Base-by-base conservation (phyloP, 192 early-diverging fungal genomes). In the Phycomyces nitens region DNA sequence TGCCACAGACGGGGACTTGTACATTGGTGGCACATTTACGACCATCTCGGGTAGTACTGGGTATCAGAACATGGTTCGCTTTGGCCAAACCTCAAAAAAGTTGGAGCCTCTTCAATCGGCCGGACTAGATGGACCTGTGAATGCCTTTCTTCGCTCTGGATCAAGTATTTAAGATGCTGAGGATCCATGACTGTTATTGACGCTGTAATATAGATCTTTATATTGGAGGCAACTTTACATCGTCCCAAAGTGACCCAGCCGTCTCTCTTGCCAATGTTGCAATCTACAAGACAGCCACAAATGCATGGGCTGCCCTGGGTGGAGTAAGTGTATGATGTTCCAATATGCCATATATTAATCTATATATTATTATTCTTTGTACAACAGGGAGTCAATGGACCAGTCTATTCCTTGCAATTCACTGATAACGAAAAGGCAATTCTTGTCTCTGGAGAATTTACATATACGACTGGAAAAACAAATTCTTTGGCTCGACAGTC, bases 21-120 rank as follows among this genome's bases (percentile, higher is more conserved):
- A 27, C 54, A 76, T 92, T 22, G 88, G 85, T 41, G 90, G 90
- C 16, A 69, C 71, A 9, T 92, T 92, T 56, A 58, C 68, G 20
- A 53, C 39, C 68, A 5, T n/a, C 54, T 2, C 18, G 29, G 22
- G 27, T 18, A 39, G 27, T n/a, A 39, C 9, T 14, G 43, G 43
- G 8, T 73, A 64, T 39, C 72, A 65, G 5, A 89, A 88, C 62
- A 75, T 92, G 61, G 86, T 83, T 2, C 61, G 69, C 53, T 89
- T 86, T 71, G 69, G 81, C 66, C 64, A 62, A 56, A 34, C 38
- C 11, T 23, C 60, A 0, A 60, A 49, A 16, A 41, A 54, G 12
- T 11, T 67, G 23, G 23, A 39, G 20, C 43, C 65, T 14, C 34
- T 68, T 1, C 23, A 2, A 0, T 18, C 26, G 22, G 39, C 20